Evolutionary conservation across 306 rosid species (phyloP), one percentile per base, ranked within the genome.

Genomic region (Gastrolobium bilobum): DNA sequence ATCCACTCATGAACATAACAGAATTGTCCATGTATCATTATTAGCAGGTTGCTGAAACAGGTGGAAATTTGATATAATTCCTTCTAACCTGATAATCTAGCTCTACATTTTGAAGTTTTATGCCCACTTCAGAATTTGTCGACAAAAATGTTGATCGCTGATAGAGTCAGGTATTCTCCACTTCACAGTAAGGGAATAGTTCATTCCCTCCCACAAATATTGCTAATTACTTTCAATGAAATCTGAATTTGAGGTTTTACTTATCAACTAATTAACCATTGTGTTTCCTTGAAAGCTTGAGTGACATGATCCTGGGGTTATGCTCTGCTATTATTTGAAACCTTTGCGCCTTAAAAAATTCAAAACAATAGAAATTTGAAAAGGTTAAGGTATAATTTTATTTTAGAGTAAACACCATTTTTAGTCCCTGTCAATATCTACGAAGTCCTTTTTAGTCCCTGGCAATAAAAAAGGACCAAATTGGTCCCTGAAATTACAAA

Each of bases 31-130:
- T 69, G 68, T 58, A 62, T 66, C 46, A 81, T 73, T 59, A 75
- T 52, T 80, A 37, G 31, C 58, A 57, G 50, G 80, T 58, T 69
- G 62, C 87, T 64, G 69, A 80, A 72, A 75, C 63, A 48, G 73
- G 69, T 59, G 72, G 81, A 61, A 75, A 34, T 7, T 58, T 64
- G 47, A 72, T 84, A 71, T 70, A 59, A 42, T 58, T 61, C 38
- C 66, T 29, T 44, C 33, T 14, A 26, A 63, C 26, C 50, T 63
- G 65, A 50, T 57, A 11, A 69, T 34, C 66, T 51, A 65, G 52
- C 35, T 67, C 14, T 44, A 13, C 0, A 13, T 35, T 61, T 35
- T 61, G 29, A 20, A 61, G 10, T 47, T 50, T 61, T 75, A 34
- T 62, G 56, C 72, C 57, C 60, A 38, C 20, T 75, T 54, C 10